Conservation (phyloP, 441 rosid species). For the Corymbia calophylla region DNA sequence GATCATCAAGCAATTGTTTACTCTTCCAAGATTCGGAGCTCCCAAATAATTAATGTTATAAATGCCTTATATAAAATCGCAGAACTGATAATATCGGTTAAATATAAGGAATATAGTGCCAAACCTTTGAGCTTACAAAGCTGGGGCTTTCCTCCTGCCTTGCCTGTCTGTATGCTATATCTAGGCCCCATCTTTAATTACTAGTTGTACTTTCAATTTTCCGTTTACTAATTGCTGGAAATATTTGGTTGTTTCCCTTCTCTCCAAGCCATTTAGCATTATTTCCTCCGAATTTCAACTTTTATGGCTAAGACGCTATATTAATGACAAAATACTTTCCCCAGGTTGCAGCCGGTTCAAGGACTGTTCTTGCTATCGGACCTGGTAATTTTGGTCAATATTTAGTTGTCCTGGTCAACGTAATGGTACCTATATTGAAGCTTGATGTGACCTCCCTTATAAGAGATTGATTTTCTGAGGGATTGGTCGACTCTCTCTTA, state of each 20-base stretch:
- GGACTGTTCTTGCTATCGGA: conserved; percentile 80
- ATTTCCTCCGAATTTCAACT: neutral
- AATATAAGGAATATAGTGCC: neutral
- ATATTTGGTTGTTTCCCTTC: neutral
- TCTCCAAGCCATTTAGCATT: neutral
- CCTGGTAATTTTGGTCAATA: conserved; percentile 41
- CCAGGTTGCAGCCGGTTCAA: conserved; percentile 74
- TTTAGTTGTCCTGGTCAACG: neutral
- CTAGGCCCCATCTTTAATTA: neutral
- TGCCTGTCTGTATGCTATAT: neutral
- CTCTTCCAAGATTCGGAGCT: neutral
- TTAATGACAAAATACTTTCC: neutral
- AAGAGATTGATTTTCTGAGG: neutral
- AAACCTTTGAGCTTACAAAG: neutral
- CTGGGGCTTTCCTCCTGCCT: neutral
- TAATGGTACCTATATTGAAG: neutral
- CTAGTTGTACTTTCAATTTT: neutral
- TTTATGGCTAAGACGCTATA: neutral
- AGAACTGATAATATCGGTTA: neutral
- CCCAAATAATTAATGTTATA: neutral
- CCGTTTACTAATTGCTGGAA: neutral
- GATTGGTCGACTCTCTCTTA: neutral
- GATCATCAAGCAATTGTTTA: neutral
- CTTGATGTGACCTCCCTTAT: neutral
- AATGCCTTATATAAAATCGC: neutral